Evolutionary conservation across 805 yeast genomes (phyloP), one percentile per base, ranked within the genome.

Genomic region (Kodamaea sagamina): DNA sequence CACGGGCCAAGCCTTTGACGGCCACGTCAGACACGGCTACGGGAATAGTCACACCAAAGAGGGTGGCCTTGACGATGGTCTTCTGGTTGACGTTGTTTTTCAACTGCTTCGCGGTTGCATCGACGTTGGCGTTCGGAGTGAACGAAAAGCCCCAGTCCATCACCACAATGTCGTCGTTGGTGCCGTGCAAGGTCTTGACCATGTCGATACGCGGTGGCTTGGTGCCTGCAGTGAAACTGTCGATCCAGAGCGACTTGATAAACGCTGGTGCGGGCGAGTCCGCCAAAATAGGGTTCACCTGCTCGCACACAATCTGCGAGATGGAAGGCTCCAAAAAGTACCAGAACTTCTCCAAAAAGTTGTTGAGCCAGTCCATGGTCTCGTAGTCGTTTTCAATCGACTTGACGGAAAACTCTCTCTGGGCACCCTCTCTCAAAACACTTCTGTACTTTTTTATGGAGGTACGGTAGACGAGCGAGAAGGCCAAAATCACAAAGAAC

Each of bases 81-180:
- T 79, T 80, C 59, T 90, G 95, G 63, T 90, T 89, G 32, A 89
- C 90, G 52, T 81, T 82, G 61, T 82, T 88, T 59, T 84, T 87
- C 63, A 85, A 62, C 64, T 93, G 97, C 57, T 92, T 87, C 19
- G 82, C 81, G 43, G 89, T 88, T 53, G 89, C 71, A 63, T 93
- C 99, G 32, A 85, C 84, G 39, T 80, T 65, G 29, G 89, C 86
- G 64, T 88, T 89, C n/a, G 99, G 99, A 19, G 88, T 85, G 70
- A 90, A 88, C 1, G 97, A 86, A 34, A 86, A 78, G 32, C 82
- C 85, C 97, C 97, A 92, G 65, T 93, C 99, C 97, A 93, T 93
- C 41, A 95, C 97, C 8, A 92, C 95, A 41, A 93, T 84, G 58
- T 92, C 97, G 48, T 85, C 86, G 22, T 81, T 83, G n/a, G 97